Conservation (phyloP, 495 filamentous ascomycete genomes). For the Barbatosphaeria neglecta region DNA sequence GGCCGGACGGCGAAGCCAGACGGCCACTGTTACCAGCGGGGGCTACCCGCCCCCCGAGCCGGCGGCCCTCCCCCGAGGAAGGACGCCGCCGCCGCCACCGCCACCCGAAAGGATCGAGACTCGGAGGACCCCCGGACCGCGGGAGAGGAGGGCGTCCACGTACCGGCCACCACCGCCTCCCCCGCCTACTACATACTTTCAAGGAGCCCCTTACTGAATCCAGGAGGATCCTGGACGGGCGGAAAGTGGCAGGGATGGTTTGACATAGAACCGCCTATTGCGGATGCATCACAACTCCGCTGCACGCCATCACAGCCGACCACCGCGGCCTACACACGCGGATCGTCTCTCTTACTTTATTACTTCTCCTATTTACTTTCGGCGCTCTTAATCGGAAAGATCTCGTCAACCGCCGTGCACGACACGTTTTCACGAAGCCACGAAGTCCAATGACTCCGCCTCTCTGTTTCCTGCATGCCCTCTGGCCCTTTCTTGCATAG, state of each 20-base stretch:
- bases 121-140: conserved; percentile 20
- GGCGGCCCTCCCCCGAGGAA: conserved; percentile 11
- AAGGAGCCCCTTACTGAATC: conserved; percentile 3
- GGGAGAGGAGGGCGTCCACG: conserved; percentile 9
- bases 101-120: conserved; percentile 17
- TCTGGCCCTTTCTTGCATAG: neutral
- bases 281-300: no score
- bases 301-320: no score
- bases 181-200: conserved; percentile 9
- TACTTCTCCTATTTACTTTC: no score
- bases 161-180: conserved; percentile 13
- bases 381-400: no score
- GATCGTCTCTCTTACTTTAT: no score
- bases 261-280: no score
- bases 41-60: conserved; percentile 18
- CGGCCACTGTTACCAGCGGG: conserved; percentile 20
- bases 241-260: no score
- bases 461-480: neutral
- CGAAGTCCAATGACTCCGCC: neutral
- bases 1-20: conserved; percentile 15
- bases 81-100: conserved; percentile 23
- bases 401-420: no score
- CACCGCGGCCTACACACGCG: no score
- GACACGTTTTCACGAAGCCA: neutral
- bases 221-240: neutral